A percentile compares a stretch with the other conserved stretches of the same genome.
phyloP scores from a whole-genome alignment of 257 asterid genomes.

The Nicotiana tabacum region DNA sequence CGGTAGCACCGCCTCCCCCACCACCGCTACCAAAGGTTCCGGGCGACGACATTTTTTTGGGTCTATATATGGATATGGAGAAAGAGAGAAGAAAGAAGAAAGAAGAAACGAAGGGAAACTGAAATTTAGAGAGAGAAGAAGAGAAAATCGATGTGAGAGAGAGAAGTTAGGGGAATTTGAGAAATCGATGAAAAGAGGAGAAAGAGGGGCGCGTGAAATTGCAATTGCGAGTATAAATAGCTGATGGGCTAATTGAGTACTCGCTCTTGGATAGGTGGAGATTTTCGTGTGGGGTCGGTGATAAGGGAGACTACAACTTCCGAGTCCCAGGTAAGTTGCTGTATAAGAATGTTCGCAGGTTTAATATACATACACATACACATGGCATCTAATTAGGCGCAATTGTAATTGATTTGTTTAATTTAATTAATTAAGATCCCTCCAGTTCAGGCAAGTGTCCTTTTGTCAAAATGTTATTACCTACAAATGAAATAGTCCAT shows the following conservation, averaged over 20 bases:
- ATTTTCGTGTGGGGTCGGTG: background rate
- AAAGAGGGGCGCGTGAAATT: background rate
- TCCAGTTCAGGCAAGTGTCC: no score
- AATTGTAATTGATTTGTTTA: no score
- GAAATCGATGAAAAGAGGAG: background rate
- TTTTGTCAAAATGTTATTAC: background rate
- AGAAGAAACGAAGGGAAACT: background rate
- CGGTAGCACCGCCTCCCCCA: conserved; percentile 11
- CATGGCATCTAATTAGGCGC: no score
- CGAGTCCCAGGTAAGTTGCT: background rate
- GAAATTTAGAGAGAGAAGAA: conserved; percentile 1
- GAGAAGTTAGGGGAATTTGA: background rate
- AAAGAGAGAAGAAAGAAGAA: background rate
- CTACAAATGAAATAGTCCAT: background rate
- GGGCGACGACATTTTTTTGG: conserved; percentile 10
- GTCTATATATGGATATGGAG: background rate
- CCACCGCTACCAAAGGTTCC: conserved; percentile 5
- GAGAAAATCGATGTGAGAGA: background rate
- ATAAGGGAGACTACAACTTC: background rate
- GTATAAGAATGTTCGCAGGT: background rate
- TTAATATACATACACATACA: background rate
- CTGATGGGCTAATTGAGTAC: background rate
- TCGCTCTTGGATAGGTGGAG: background rate
- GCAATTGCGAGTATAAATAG: background rate
- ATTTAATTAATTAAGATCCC: no score